Conservation (phyloP, 306 rosid species). For the Glycine tomentella region DNA sequence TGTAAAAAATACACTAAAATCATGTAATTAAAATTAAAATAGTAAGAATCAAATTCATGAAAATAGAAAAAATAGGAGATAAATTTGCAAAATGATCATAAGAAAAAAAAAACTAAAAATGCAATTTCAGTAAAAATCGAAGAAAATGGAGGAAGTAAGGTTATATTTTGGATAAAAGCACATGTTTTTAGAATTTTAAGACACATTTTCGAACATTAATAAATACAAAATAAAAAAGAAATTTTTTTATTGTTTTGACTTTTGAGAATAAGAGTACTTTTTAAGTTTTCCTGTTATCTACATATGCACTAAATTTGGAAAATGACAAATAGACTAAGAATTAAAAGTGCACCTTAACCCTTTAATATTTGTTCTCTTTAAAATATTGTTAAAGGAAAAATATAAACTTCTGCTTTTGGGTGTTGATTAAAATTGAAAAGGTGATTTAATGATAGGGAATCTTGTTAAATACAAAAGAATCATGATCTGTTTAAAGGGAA, state of each 20-base stretch:
- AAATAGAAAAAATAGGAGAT: background rate
- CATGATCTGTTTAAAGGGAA: background rate
- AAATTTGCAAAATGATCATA: background rate
- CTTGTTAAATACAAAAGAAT: background rate
- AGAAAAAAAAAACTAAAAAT: background rate
- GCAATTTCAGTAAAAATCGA: background rate
- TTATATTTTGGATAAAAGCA: too few species aligned
- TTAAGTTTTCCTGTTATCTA: background rate
- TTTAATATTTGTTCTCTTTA: background rate
- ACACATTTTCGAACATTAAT: too few species aligned
- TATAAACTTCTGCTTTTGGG: background rate
- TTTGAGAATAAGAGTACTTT: too few species aligned
- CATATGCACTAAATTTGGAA: background rate
- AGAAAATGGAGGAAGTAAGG: background rate
- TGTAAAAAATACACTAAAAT: too few species aligned
- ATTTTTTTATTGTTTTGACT: too few species aligned
- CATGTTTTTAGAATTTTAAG: too few species aligned
- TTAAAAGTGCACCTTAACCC: background rate
- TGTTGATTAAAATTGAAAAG: background rate
- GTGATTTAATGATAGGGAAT: background rate
- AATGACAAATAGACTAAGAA: background rate
- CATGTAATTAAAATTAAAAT: too few species aligned
- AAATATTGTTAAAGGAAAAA: background rate
- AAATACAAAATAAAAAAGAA: background rate
- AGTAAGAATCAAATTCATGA: too few species aligned